A percentile compares a stretch with the other conserved stretches of the same genome.
Conservation (phyloP, 495 filamentous ascomycete species). For the Neurospora discreta region DNA sequence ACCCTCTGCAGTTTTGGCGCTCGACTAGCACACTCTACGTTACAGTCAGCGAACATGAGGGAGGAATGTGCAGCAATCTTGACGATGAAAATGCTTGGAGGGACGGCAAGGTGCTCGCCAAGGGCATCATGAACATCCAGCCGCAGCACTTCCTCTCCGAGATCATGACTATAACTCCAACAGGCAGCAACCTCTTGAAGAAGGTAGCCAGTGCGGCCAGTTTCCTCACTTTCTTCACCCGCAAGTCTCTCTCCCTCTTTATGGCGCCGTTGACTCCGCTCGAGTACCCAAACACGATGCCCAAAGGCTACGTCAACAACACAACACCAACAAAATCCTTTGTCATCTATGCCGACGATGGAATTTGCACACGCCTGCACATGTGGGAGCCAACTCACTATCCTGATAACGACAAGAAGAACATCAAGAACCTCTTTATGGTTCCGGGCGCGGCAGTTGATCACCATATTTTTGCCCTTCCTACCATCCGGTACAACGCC, state of each 20-base stretch:
- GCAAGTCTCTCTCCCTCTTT: conserved; percentile 43
- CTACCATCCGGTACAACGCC: conserved; percentile 53
- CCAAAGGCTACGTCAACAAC: conserved; percentile 38
- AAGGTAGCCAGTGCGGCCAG: conserved; percentile 32
- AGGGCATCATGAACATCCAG: conserved; percentile 49
- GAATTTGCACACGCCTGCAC: conserved; percentile 41
- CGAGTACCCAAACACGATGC: conserved; percentile 40
- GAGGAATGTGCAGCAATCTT: conserved; percentile 17
- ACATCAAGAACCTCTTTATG: conserved; percentile 42
- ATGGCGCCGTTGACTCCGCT: conserved; percentile 44
- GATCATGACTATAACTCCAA: conserved; percentile 42
- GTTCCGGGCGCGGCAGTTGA: conserved; percentile 53
- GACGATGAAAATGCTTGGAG: conserved; percentile 29
- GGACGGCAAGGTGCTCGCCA: conserved; percentile 36
- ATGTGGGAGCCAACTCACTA: conserved; percentile 40
- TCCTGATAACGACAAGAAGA: conserved; percentile 15
- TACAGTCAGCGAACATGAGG: conserved; percentile 31
- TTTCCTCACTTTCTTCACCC: conserved; percentile 47
- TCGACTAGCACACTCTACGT: conserved; percentile 55
- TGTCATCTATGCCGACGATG: conserved; percentile 36
- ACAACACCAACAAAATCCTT: conserved; percentile 28
- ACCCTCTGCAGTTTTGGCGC: conserved; percentile 43
- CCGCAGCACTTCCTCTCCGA: conserved; percentile 45
- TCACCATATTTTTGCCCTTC: conserved; percentile 52
- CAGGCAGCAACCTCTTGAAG: conserved; percentile 32